Evolutionary conservation across 768 basidiomycete genomes (phyloP).

Genomic region (Leccinum broughii): DNA sequence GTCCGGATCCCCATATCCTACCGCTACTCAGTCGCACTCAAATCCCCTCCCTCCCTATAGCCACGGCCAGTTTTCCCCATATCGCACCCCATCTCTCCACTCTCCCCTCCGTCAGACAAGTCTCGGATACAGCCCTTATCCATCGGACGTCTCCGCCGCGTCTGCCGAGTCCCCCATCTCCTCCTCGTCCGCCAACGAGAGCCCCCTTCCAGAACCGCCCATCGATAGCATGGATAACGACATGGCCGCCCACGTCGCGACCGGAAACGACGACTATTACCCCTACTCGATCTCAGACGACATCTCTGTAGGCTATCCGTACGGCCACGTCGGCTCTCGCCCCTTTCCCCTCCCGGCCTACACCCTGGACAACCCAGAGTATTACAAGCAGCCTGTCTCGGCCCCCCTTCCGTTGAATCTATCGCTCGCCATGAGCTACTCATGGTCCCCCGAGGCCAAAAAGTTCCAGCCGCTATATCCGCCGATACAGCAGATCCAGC

Average conservation of each 20-base stretch:
- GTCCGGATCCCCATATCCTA: constrained; percentile 25
- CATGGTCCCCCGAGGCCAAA: constrained; percentile 34
- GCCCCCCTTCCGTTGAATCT: constrained; percentile 34
- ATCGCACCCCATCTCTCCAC: constrained; percentile 19
- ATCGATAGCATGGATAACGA: constrained; percentile 37
- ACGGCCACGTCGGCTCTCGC: constrained; percentile 24
- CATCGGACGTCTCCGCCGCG: constrained; percentile 37
- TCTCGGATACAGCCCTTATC: constrained; percentile 37
- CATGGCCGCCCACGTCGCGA: constrained; percentile 24
- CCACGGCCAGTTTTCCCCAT: constrained; percentile 26
- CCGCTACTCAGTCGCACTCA: constrained; percentile 20
- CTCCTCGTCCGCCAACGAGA: constrained; percentile 40
- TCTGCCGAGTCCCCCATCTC: constrained; percentile 42
- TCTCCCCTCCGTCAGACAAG: constrained; percentile 17
- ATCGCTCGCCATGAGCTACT: constrained; percentile 34
- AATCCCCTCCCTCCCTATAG: constrained; percentile 15
- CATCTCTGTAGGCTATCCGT: constrained; percentile 22
- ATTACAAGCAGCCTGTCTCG: constrained; percentile 35
- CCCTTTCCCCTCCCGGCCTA: constrained; percentile 27
- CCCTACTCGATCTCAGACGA: constrained; percentile 30
- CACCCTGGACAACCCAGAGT: constrained; percentile 23
- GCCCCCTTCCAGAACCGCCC: constrained; percentile 40
- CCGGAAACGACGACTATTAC: constrained; percentile 30
- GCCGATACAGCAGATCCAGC: constrained; percentile 32
- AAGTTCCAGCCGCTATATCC: constrained; percentile 39